Conservation (phyloP, 345 rosid genomes). For the Eucalyptus regnans region DNA sequence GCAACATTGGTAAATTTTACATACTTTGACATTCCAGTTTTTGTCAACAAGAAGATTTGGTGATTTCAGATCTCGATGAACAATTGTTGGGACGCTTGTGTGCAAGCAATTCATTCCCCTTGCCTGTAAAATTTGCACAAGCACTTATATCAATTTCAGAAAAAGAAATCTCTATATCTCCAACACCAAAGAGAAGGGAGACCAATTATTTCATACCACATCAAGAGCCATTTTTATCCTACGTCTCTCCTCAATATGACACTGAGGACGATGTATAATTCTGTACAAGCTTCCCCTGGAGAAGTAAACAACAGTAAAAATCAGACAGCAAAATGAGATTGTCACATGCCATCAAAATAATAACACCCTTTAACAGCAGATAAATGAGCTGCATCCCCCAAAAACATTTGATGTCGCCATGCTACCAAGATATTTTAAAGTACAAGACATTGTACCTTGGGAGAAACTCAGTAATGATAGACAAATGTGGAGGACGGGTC, state of each 20-base stretch:
- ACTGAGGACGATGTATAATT: slow-evolving; percentile 87
- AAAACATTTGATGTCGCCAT: not conserved
- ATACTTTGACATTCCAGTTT: slow-evolving; percentile 98
- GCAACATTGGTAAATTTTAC: not conserved
- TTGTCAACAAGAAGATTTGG: slow-evolving; percentile 97
- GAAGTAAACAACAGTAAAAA: not conserved
- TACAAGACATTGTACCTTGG: slow-evolving; percentile 53
- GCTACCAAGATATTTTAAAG: not conserved
- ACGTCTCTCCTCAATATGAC: slow-evolving; percentile 85
- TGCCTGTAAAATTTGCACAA: slow-evolving; percentile 42
- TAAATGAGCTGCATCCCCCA: not conserved
- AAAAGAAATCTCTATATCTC: not conserved
- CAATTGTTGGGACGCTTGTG: slow-evolving; percentile 88
- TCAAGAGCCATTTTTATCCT: slow-evolving; percentile 99
- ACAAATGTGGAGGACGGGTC: slow-evolving; percentile 98
- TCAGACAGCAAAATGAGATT: not conserved
- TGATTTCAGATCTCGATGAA: slow-evolving; percentile 96
- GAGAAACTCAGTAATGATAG: slow-evolving; percentile 90
- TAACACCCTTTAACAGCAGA: not conserved
- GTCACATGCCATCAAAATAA: not conserved
- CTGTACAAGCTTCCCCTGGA: slow-evolving; percentile 93
- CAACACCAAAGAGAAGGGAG: not conserved
- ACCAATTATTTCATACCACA: slow-evolving; percentile 50
- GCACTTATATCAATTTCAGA: not conserved
- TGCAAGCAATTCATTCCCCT: slow-evolving; percentile 99